Evolutionary conservation across 78 protist species (phyloP), one percentile per base, ranked within the genome.

Genomic region (Pigoraptor vietnamica): DNA sequence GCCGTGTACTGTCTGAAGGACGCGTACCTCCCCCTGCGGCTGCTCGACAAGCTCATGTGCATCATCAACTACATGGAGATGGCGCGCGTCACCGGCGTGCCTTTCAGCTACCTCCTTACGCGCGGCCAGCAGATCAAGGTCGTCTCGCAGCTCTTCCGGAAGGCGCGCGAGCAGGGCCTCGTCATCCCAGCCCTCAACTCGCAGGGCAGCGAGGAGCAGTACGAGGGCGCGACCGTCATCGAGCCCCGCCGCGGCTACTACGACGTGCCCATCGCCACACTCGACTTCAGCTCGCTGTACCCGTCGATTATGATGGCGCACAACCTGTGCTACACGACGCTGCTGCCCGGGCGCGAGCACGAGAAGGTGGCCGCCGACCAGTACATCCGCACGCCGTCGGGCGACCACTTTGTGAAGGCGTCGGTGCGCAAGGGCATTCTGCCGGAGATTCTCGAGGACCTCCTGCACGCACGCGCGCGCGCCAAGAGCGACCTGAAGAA

Each of bases 241-340:
- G 95, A 93, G 84, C 97, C 96, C 0, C 37, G 38, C 55, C 25
- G 88, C 24, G 90, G 94, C 19, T 97, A 92, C 91, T 97, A 98
- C 91, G 93, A 93, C n/a, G 23, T 1, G 37, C 99, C 99, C 29
- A 97, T 99, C 24, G 97, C 99, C 32, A 98, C 99, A 0, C 96
- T 99, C 81, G 99, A 99, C 93, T 99, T 99, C 91, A 93, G 99
- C 23, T 96, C 99, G 87, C 98, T 99, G 84, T 99, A 99, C 94
- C 99, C 99, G 34, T 98, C 99, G 21, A 99, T 99, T 92, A 99
- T 99, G 99, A 98, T 98, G 98, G 99, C 99, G 23, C 99, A 99
- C 93, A 99, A 99, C 92, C 96, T 99, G 37, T 99, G 99, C 94
- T 99, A 99, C 90, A 93, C 99, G 6, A 99, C 99, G 1, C 95